phyloP scores from a whole-genome alignment of 257 asterid species.

The Forsythia viridissima region DNA sequence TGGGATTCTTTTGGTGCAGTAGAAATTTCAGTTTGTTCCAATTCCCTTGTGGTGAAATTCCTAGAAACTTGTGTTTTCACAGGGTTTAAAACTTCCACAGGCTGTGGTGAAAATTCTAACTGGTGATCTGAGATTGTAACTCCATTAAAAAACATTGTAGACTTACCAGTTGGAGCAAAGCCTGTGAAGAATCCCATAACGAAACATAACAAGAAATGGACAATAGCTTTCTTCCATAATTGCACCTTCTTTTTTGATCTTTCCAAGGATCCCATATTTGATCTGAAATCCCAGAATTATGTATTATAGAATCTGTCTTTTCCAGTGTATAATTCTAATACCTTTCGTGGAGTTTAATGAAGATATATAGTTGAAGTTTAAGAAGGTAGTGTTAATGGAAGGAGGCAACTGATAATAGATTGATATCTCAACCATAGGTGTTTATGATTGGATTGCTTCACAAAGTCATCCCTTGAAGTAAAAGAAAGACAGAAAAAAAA shows the following conservation, averaged over 20 bases:
- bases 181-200: slow-evolving; percentile 93
- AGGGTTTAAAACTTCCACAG: slow-evolving; percentile 46
- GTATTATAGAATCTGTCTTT: not conserved
- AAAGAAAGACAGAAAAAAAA: slow-evolving; percentile 39
- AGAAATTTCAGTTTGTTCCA: slow-evolving; percentile 26
- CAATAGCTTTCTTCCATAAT: slow-evolving; percentile 72
- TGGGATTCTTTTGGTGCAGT: not conserved
- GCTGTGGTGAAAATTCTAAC: slow-evolving; percentile 41
- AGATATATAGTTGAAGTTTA: not conserved
- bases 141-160: slow-evolving; percentile 37
- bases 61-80: not conserved
- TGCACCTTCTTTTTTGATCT: slow-evolving; percentile 78
- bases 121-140: slow-evolving; percentile 19
- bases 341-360: not conserved
- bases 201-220: slow-evolving; percentile 76
- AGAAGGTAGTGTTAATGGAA: slow-evolving; percentile 15
- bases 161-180: slow-evolving; percentile 67
- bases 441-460: slow-evolving; percentile 37
- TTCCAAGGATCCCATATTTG: slow-evolving; percentile 60
- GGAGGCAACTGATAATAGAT: slow-evolving; percentile 31
- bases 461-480: slow-evolving; percentile 51
- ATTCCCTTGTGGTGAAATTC: slow-evolving; percentile 29
- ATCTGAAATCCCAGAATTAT: not conserved
- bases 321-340: not conserved
- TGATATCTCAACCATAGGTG: slow-evolving; percentile 26